Evolutionary conservation across 345 rosid species (phyloP), one percentile per base, ranked within the genome.

Genomic region (Eucalyptus tenuipes): DNA sequence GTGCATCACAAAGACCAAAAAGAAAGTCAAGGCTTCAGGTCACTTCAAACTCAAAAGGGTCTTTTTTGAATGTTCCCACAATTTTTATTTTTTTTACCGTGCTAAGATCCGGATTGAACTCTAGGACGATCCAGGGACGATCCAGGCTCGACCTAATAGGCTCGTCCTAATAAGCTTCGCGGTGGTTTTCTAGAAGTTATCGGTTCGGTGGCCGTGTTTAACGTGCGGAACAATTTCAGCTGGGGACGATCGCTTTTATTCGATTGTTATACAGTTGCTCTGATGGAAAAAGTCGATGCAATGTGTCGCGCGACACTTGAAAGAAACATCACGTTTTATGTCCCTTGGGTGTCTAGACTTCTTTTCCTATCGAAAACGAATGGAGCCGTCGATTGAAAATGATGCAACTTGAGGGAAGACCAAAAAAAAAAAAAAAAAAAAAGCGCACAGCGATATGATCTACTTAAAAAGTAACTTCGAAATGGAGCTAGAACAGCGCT

Each of bases 151-250:
- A n/a, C n/a, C n/a, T n/a, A n/a, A n/a, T n/a, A 12, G 7, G 81
- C 81, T 17, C 44, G 0, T 18, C 6, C 2, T 2, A 24, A 10
- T 20, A 20, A 14, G 33, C 0, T 37, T 37, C 15, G 3, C 0
- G 1, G 7, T 20, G 14, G 11, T 15, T 66, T 20, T 18, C 20
- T 5, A 2, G 7, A 18, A 68, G 6, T 31, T 33, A 33, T 33
- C 6, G 13, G 16, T 17, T 68, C 7, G 42, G 2, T 52, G 25
- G 11, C 11, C 2, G 4, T 17, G 80, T 3, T 17, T 5, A 18
- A 37, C 4, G 4, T 37, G 81, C 10, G 14, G 2, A 71, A 71
- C 2, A 3, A 5, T 40, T 18, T 12, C 12, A 18, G 14, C 6
- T 5, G 6, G 27, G 0, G 8, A 10, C 3, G 13, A 20, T 37